Evolutionary conservation across 2,329 filamentous ascomycete species (phyloP).

Genomic region (Clarireedia paspali): DNA sequence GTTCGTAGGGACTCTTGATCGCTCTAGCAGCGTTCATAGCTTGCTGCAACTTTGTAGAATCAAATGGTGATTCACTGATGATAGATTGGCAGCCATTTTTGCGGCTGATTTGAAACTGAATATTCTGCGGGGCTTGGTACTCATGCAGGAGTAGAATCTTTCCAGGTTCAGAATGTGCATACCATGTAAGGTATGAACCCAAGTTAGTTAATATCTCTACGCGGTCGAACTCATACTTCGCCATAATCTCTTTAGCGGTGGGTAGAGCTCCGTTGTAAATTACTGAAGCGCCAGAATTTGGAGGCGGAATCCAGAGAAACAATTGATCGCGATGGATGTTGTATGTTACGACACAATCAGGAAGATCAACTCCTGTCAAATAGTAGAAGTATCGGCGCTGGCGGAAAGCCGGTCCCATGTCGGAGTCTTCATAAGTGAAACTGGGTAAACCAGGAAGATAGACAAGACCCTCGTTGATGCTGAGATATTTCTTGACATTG

Average conservation of each 20-base stretch:
- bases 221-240: slow-evolving; percentile 60
- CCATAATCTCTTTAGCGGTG: slow-evolving; percentile 51
- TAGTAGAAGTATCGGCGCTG: slow-evolving; percentile 58
- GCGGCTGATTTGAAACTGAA: background rate
- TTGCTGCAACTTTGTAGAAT: slow-evolving; percentile 48
- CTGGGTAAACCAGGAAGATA: slow-evolving; percentile 46
- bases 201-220: slow-evolving; percentile 45
- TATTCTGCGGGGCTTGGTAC: slow-evolving; percentile 30
- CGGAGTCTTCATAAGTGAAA: slow-evolving; percentile 47
- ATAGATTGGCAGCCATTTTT: slow-evolving; percentile 2
- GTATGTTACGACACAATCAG: slow-evolving; percentile 49
- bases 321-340: slow-evolving; percentile 53
- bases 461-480: slow-evolving; percentile 40
- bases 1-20: slow-evolving; percentile 78
- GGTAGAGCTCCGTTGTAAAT: slow-evolving; percentile 60
- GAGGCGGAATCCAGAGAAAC: slow-evolving; percentile 63
- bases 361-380: slow-evolving; percentile 44
- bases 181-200: slow-evolving; percentile 41
- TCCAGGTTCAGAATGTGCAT: slow-evolving; percentile 32
- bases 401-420: slow-evolving; percentile 47
- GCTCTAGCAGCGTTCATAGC: slow-evolving; percentile 77
- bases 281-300: slow-evolving; percentile 49
- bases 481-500: slow-evolving; percentile 36
- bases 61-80: slow-evolving; percentile 30
- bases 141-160: slow-evolving; percentile 39